Percentiles rank a stretch among this genome's conserved stretches.
phyloP scores from a whole-genome alignment of 2,329 filamentous ascomycete species.

The Colletotrichum sp. region DNA sequence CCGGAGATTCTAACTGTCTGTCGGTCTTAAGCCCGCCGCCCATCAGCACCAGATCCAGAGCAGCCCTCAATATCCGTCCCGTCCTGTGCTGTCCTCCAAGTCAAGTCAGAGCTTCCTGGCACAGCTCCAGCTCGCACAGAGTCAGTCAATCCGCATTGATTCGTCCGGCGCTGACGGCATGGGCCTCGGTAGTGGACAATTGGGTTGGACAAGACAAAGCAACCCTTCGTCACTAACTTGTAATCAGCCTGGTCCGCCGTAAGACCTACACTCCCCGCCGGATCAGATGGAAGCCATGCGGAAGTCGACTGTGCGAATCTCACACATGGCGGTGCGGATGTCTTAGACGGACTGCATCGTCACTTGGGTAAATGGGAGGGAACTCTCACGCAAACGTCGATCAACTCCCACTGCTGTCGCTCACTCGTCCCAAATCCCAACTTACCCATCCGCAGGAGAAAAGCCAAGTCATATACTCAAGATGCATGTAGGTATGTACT shows the following conservation, averaged over 20 bases:
- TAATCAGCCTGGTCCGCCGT: background rate
- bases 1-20: slow-evolving; percentile 12
- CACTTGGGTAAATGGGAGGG: background rate
- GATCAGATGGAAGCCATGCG: background rate
- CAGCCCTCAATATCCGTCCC: background rate
- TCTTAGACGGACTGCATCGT: background rate
- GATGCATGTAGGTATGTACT: background rate
- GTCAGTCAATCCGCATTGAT: slow-evolving; percentile 12
- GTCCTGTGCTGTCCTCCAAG: background rate
- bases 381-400: slow-evolving; percentile 3
- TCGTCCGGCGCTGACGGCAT: slow-evolving; percentile 17
- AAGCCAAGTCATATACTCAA: background rate
- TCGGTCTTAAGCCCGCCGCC: slow-evolving; percentile 15
- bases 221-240: background rate
- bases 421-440: background rate
- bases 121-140: slow-evolving; percentile 17
- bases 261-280: background rate
- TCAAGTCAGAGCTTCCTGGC: slow-evolving; percentile 14
- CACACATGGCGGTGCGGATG: background rate
- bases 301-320: background rate
- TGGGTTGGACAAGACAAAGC: background rate
- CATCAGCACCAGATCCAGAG: slow-evolving; percentile 1
- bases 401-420: background rate
- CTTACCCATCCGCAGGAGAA: background rate
- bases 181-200: background rate